Base-by-base conservation (phyloP, 768 basidiomycete species). In the Psilocybe cyanescens region DNA sequence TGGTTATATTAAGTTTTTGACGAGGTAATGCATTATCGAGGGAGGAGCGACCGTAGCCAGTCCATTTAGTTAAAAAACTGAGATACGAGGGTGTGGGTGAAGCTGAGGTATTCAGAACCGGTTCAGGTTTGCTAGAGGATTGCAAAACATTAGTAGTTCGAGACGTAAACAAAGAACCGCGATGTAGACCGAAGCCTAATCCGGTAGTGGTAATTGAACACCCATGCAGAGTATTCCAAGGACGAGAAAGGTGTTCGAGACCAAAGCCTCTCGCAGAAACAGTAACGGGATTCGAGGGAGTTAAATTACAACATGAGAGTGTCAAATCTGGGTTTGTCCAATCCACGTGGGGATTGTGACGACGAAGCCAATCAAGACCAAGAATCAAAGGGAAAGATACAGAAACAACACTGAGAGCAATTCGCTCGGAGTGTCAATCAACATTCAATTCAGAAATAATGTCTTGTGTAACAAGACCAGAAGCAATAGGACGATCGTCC, bases 401-500 rank as follows among this genome's bases (percentile, higher is more conserved):
- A 12, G 75, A 67, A 29, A 79, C 71, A 12, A 79, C 67, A 49
- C 55, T 67, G 1, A 80, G 67, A 17, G 65, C 31, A 45, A 74
- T 55, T 19, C 45, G 59, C 66, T 79, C 77, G 1, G 61, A 56
- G 51, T 79, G 78, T 47, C 68, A 41, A 17, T 65, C 55, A 49
- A 76, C 62, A 1, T 55, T 52, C 4, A 81, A 49, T 3, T 66
- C 44, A 14, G 74, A 59, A 5, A 79, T 60, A 30, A 79, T 66
- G 55, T 78, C 74, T 35, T 78, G 74, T 49, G 77, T 78, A 47
- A 80, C 70, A 11, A 78, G 65, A 4, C 80, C 80, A 51, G 75
- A 78, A 19, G 74, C 69, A 35, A 79, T 74, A 12, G 76, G 78
- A 48, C 72, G 67, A 60, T 79, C 66, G 58, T 80, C 76, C 30